These are phyloP conservation scores for Nigrospora oryzae DNA, from an alignment of 2,329 filamentous ascomycete species.

Conservation along the genomic window DNA sequence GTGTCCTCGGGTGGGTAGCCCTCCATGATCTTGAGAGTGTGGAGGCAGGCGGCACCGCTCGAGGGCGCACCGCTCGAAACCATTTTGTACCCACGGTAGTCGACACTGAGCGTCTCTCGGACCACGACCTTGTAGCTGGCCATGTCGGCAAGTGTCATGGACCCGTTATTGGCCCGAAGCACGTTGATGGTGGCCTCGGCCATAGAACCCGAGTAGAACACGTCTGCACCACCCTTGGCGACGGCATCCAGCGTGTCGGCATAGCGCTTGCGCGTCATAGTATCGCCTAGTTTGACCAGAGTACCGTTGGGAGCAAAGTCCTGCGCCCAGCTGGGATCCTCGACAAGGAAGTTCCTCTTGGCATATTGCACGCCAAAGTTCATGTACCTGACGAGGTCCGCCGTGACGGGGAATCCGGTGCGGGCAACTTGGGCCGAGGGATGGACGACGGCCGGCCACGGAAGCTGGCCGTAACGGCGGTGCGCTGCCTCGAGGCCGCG, in stretches of 20 bases:
- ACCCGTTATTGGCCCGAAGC: constrained; percentile 65
- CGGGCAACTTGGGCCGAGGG: constrained; percentile 69
- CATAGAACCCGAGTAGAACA: constrained; percentile 66
- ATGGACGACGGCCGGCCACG: constrained; percentile 64
- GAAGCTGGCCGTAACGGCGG: constrained; percentile 56
- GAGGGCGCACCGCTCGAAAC: constrained; percentile 65
- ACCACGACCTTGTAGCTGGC: constrained; percentile 59
- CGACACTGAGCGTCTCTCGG: constrained; percentile 52
- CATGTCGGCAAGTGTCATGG: constrained; percentile 43
- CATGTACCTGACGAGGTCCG: constrained; percentile 73
- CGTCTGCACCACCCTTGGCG: constrained; percentile 61
- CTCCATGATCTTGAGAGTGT: constrained; percentile 74
- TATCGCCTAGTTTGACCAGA: constrained; percentile 63
- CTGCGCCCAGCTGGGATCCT: constrained; percentile 71
- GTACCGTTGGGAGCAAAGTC: constrained; percentile 85
- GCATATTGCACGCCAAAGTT: constrained; percentile 27
- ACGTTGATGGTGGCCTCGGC: constrained; percentile 66
- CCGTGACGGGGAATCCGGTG: constrained; percentile 64
- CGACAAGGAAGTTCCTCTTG: constrained; percentile 54
- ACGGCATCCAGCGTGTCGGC: constrained; percentile 70
- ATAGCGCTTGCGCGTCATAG: constrained; percentile 72
- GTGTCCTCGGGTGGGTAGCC: constrained; percentile 56
- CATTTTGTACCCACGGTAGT: constrained; percentile 64
- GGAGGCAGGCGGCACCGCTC: constrained; percentile 67
- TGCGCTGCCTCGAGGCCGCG: constrained; percentile 75